Percentiles rank a stretch among this genome's conserved stretches.
phyloP scores from a whole-genome alignment of 305 asterid species.

The Fraxinus platypoda region DNA sequence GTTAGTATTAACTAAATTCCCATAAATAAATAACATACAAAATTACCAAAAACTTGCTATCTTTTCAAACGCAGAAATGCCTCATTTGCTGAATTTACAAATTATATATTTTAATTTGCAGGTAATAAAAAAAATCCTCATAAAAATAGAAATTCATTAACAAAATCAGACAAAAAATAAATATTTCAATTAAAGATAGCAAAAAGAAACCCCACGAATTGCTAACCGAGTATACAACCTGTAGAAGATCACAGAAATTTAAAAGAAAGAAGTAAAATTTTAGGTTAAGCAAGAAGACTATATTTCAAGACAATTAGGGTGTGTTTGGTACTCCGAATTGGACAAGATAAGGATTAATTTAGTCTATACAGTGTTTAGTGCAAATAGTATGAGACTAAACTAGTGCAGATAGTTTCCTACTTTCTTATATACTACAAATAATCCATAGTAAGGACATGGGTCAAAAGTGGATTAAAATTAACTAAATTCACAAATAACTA shows the following conservation, averaged over 20 bases:
- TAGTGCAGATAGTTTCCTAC: background rate
- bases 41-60: background rate
- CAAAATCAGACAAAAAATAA: too few relatives aligned
- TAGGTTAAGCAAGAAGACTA: background rate
- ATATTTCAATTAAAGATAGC: background rate
- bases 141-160: background rate
- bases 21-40: background rate
- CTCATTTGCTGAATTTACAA: background rate
- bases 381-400: background rate
- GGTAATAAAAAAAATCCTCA: background rate
- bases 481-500: background rate
- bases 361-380: background rate
- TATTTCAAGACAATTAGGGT: background rate
- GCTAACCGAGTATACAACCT: background rate
- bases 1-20: background rate
- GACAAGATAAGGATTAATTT: background rate
- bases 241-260: background rate
- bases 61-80: background rate
- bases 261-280: background rate
- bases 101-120: background rate
- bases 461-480: background rate
- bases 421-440: background rate
- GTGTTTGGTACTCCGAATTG: background rate
- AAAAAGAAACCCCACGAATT: too few relatives aligned
- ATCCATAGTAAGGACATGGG: background rate